Evolutionary conservation across 192 early-diverging fungal species (phyloP), one percentile per base, ranked within the genome.

Genomic region (Anaeromyces robustus): DNA sequence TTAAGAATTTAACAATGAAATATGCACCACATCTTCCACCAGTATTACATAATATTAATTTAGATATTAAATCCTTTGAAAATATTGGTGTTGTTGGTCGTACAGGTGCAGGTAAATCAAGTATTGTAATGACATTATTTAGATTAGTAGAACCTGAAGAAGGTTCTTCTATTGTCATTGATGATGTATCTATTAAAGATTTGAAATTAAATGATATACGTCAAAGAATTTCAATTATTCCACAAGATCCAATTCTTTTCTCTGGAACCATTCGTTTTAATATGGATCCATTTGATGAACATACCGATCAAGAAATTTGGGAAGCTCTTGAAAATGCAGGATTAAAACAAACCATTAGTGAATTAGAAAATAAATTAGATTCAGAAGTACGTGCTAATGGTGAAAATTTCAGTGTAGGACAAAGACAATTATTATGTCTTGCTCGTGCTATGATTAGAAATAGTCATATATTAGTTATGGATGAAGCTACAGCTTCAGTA

Each of bases 21-120:
- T 98, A 98, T 78, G 87, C 92, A 11, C 91, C 92, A 37, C 94
- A 93, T 30, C 87, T 90, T 30, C 92, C 87, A 2, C 81, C 91
- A 12, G 85, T 90, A 22, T 81, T 90, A 68, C 52, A 18, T 68
- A 17, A 39, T 29, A 77, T 82, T 19, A 85, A 29, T 84, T 85
- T 16, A 86, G 83, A 31, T 78, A 83, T 26, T 29, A 83, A 26
- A 78, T n/a, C 32, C 29, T 82, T 85, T 32, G 82, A 88, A 34
- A 85, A 79, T 12, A 81, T 90, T 32, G 89, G 89, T 0, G 86
- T 90, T 43, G 88, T 90, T 29, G 89, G 89, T 28, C 84, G 92
- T 43, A 94, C 92, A 29, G 96, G 95, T 32, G 94, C 91, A 12
- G 93, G 95, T 34, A 96, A 96, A 86, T 93, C 92, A 34, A 92